phyloP scores from a whole-genome alignment of 2,329 filamentous ascomycete species.

The Talaromyces sp. region DNA sequence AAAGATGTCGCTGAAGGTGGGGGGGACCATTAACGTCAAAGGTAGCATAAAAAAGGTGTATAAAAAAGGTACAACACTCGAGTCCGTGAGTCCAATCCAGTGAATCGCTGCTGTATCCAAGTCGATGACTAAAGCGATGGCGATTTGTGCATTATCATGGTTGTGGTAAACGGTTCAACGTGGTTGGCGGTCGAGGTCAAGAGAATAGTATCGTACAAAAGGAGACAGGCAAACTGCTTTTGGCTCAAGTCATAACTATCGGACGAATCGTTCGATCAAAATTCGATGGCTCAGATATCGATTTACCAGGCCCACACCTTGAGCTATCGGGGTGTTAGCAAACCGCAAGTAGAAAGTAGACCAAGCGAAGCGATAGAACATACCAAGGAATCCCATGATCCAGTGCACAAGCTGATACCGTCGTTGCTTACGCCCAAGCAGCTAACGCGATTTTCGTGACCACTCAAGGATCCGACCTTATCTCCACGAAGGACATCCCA shows the following conservation, averaged over 20 bases:
- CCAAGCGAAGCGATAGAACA: constrained; percentile 40
- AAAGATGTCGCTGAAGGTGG: constrained; percentile 27
- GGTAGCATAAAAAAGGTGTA: constrained; percentile 32
- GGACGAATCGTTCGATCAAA: constrained; percentile 34
- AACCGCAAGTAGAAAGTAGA: no score
- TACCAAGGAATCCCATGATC: constrained; percentile 98
- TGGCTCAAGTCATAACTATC: constrained; percentile 27
- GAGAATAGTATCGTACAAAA: constrained; percentile 48
- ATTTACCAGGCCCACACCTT: constrained; percentile 81
- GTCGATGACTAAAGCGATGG: background rate
- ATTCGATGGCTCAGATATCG: constrained; percentile 36
- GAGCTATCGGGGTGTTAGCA: constrained; percentile 52
- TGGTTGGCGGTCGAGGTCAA: constrained; percentile 29
- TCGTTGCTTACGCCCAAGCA: constrained; percentile 98
- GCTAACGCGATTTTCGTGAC: constrained; percentile 98
- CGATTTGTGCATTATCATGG: constrained; percentile 1
- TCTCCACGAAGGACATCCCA: constrained; percentile 97
- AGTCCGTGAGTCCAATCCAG: background rate
- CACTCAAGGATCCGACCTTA: constrained; percentile 92
- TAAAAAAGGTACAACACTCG: constrained; percentile 22
- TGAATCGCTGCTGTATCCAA: constrained; percentile 6
- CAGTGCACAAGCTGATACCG: constrained; percentile 97
- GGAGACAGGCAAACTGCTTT: constrained; percentile 27
- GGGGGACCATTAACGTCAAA: constrained; percentile 27
- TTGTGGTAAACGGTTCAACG: constrained; percentile 20